These are phyloP conservation scores for Orbilia oligospora DNA, from an alignment of 2,329 filamentous ascomycete genomes.

Conservation along the genomic window DNA sequence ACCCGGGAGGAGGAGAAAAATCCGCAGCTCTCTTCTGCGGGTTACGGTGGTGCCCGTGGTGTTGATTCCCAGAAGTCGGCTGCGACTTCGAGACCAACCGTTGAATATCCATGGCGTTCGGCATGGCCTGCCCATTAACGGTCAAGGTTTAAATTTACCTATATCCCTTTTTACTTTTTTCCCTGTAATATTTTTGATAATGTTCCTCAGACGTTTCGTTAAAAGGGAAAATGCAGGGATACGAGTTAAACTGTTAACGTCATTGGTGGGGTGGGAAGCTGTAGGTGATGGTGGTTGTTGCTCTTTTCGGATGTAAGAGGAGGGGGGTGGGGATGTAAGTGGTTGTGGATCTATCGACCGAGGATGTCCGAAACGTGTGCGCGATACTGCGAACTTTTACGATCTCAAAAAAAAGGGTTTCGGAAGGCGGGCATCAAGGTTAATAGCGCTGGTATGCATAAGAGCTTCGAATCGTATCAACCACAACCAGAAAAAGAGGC, in stretches of 20 bases:
- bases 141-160: conserved; percentile 15
- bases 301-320: conserved; percentile 15
- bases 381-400: conserved; percentile 43
- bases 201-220: background rate
- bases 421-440: conserved; percentile 7
- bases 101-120: conserved; percentile 43
- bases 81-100: conserved; percentile 43
- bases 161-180: conserved; percentile 1
- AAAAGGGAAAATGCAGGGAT: background rate
- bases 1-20: conserved; percentile 5
- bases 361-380: conserved; percentile 54
- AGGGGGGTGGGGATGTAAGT: conserved; percentile 5
- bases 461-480: no score
- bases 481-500: background rate
- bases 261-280: conserved; percentile 34
- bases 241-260: conserved; percentile 37
- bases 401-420: conserved; percentile 28
- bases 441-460: conserved; percentile 52
- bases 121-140: conserved; percentile 27
- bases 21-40: conserved; percentile 14
- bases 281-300: conserved; percentile 10
- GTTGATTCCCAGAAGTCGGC: conserved; percentile 13
- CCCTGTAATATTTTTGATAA: background rate
- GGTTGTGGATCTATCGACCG: conserved; percentile 45
- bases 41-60: conserved; percentile 18